Evolutionary conservation across 2,329 filamentous ascomycete genomes (phyloP).

Genomic region (Beauveria brongniartii): DNA sequence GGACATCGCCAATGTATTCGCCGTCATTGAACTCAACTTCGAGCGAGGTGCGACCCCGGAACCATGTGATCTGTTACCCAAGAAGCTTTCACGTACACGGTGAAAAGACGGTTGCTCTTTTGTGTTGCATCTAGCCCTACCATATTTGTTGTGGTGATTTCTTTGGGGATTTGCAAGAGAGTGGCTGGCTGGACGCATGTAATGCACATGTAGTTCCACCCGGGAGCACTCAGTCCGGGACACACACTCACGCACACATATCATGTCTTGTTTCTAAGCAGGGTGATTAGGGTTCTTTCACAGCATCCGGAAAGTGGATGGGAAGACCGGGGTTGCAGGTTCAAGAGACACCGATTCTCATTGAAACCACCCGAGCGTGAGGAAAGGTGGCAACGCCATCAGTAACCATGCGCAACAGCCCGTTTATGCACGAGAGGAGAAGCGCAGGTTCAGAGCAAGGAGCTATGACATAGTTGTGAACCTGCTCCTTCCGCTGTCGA

Average conservation of each 20-base stretch:
- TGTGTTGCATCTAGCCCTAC: background rate
- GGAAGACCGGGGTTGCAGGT: background rate
- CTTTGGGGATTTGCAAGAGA: background rate
- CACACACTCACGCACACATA: background rate
- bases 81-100: too few relatives aligned
- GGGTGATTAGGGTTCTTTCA: background rate
- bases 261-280: background rate
- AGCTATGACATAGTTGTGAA: slow-evolving; percentile 1
- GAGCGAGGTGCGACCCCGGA: too few relatives aligned
- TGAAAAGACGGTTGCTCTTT: background rate
- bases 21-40: too few relatives aligned
- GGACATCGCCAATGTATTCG: too few relatives aligned
- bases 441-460: background rate
- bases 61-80: too few relatives aligned
- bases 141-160: background rate
- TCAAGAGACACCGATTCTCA: background rate
- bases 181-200: background rate
- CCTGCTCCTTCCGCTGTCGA: background rate
- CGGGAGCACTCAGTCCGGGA: background rate
- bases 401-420: too few relatives aligned
- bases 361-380: background rate
- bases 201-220: background rate
- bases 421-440: background rate
- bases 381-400: background rate
- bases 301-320: background rate